Conservation (phyloP, 1,284 basidiomycete species). For the Coniophora puteana region DNA sequence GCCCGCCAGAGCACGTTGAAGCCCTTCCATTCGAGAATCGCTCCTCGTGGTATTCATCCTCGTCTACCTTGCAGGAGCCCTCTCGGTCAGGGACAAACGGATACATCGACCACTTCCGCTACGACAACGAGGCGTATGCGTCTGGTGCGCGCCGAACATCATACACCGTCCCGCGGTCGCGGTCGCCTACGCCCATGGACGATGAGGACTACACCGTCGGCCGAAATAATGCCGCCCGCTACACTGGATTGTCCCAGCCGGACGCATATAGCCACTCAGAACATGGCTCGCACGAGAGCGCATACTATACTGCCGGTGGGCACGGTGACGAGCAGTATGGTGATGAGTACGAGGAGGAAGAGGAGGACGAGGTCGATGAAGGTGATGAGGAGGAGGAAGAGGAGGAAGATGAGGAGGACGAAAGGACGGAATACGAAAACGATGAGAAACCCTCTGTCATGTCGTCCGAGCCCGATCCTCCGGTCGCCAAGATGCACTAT, state of each 20-base stretch:
- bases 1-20: constrained; percentile 20
- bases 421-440: constrained; percentile 14
- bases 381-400: constrained; percentile 33
- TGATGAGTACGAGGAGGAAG: constrained; percentile 31
- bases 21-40: too few relatives aligned
- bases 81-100: constrained; percentile 10
- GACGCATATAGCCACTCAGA: constrained; percentile 74
- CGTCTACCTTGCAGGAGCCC: too few relatives aligned
- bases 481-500: constrained; percentile 74
- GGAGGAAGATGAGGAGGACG: constrained; percentile 22
- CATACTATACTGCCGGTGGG: constrained; percentile 46
- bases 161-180: constrained; percentile 5
- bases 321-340: constrained; percentile 18
- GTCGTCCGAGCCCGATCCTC: constrained; percentile 35
- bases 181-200: constrained; percentile 53
- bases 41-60: too few relatives aligned
- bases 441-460: constrained; percentile 37
- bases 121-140: constrained; percentile 1
- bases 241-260: constrained; percentile 40
- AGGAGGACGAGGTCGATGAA: constrained; percentile 11
- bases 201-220: constrained; percentile 66
- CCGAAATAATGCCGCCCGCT: constrained; percentile 44
- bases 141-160: constrained; percentile 20
- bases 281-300: constrained; percentile 63
- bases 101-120: constrained; percentile 4